Evolutionary conservation across 106 monocot species (phyloP).

Genomic region (Triglochin maritima): DNA sequence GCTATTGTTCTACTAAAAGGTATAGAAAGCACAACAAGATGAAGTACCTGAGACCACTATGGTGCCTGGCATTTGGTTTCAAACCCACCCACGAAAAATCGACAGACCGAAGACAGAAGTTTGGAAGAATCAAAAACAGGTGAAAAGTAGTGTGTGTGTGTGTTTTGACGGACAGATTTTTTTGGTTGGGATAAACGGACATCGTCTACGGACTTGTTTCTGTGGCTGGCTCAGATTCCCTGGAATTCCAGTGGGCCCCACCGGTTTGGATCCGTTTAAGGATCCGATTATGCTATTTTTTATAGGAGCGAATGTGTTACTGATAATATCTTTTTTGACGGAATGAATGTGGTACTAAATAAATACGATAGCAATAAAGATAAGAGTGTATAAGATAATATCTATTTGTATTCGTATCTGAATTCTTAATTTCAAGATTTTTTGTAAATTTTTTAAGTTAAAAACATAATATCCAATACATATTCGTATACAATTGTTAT

Average conservation of each 20-base stretch:
- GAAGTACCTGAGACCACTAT: conserved; percentile 46
- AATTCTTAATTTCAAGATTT: no score
- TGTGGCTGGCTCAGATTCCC: not conserved
- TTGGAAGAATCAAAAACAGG: not conserved
- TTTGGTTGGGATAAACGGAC: conserved; percentile 3
- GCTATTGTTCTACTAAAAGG: not conserved
- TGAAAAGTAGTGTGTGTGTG: not conserved
- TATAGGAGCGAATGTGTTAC: no score
- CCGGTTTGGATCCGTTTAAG: not conserved
- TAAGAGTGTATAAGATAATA: no score
- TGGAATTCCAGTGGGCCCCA: not conserved
- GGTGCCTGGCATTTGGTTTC: conserved; percentile 44
- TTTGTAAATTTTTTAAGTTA: no score
- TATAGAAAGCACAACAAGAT: not conserved
- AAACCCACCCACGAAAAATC: no score
- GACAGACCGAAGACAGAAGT: not conserved
- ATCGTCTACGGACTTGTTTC: not conserved
- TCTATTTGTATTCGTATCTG: no score
- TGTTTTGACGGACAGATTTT: not conserved
- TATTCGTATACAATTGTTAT: no score
- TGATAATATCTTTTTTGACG: no score
- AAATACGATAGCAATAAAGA: no score
- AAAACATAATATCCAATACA: no score
- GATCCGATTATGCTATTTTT: not conserved
- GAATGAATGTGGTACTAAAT: no score